Evolutionary conservation across 2,329 filamentous ascomycete species (phyloP).

Genomic region (Penicillium crustosum): DNA sequence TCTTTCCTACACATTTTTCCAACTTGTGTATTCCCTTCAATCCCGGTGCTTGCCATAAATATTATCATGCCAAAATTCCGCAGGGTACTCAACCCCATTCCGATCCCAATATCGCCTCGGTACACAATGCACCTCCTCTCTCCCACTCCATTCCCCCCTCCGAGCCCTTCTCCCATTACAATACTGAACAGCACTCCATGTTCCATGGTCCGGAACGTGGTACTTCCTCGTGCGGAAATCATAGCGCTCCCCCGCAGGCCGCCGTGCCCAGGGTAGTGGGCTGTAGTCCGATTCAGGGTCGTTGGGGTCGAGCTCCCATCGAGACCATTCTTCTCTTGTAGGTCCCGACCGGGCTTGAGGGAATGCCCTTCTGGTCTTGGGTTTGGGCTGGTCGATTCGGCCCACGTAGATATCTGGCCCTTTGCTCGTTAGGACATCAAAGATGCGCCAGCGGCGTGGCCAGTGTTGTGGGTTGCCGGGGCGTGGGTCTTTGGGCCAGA

Average conservation of each 20-base stretch:
- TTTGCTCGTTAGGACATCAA: conserved; percentile 40
- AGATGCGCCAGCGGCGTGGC: conserved; percentile 33
- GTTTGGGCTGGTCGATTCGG: conserved; percentile 15
- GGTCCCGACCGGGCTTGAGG: background rate
- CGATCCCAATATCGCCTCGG: conserved; percentile 30
- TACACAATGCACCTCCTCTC: conserved; percentile 22
- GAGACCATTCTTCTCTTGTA: conserved; percentile 13
- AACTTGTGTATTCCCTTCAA: background rate
- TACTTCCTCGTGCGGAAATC: conserved; percentile 37
- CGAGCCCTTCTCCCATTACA: conserved; percentile 18
- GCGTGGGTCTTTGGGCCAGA: conserved; percentile 42
- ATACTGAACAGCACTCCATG: conserved; percentile 35
- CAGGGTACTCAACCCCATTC: conserved; percentile 22
- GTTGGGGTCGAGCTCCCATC: conserved; percentile 11
- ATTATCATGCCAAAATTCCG: conserved; percentile 25
- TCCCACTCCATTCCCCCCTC: conserved; percentile 5
- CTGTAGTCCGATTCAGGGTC: conserved; percentile 7
- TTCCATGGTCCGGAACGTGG: conserved; percentile 26
- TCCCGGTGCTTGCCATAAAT: conserved; percentile 23
- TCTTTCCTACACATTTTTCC: background rate
- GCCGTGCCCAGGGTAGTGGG: conserved; percentile 23
- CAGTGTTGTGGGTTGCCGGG: conserved; percentile 35
- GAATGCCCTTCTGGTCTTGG: background rate
- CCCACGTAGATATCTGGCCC: conserved; percentile 48
- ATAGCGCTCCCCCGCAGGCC: conserved; percentile 27